Evolutionary conservation across 1,139 yeast species (phyloP).

Genomic region (Suhomyces maxii): DNA sequence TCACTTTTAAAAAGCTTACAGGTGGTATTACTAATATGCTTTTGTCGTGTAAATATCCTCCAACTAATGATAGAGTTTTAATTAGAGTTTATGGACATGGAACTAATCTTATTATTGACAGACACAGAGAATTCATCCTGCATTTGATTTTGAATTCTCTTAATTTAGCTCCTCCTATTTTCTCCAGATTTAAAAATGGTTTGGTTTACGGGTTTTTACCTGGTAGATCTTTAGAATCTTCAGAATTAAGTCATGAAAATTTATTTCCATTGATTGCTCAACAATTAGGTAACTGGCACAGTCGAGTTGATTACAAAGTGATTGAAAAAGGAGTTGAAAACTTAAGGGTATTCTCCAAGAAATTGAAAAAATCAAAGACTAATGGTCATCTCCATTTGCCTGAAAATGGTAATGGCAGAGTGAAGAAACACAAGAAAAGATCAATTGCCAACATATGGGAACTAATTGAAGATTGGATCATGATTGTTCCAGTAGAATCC

Average conservation of each 20-base stretch:
- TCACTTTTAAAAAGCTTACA: constrained; percentile 47
- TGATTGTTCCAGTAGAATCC: constrained; percentile 53
- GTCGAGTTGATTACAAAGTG: constrained; percentile 39
- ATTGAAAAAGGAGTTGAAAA: constrained; percentile 55
- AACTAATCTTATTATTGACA: constrained; percentile 69
- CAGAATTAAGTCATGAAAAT: constrained; percentile 48
- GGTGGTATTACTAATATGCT: constrained; percentile 85
- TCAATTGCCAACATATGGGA: constrained; percentile 57
- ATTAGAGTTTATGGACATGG: constrained; percentile 79
- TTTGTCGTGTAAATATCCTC: constrained; percentile 46
- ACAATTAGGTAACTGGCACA: constrained; percentile 74
- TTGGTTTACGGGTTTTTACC: constrained; percentile 69
- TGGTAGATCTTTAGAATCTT: constrained; percentile 62
- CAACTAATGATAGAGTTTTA: constrained; percentile 39
- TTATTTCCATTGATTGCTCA: constrained; percentile 63
- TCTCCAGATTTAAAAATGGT: constrained; percentile 72
- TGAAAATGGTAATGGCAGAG: constrained; percentile 10
- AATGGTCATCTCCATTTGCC: constrained; percentile 1
- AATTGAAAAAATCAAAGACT: constrained; percentile 14
- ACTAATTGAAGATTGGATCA: constrained; percentile 61
- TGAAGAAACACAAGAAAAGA: constrained; percentile 26
- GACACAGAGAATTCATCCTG: constrained; percentile 74
- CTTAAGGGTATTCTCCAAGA: constrained; percentile 39
- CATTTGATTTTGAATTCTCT: constrained; percentile 63
- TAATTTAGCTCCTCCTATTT: constrained; percentile 67